Percentiles rank a stretch among this genome's conserved stretches.
These are phyloP conservation scores for Naganishia friedmannii DNA, from an alignment of 768 basidiomycete genomes.

Conservation along the genomic window DNA sequence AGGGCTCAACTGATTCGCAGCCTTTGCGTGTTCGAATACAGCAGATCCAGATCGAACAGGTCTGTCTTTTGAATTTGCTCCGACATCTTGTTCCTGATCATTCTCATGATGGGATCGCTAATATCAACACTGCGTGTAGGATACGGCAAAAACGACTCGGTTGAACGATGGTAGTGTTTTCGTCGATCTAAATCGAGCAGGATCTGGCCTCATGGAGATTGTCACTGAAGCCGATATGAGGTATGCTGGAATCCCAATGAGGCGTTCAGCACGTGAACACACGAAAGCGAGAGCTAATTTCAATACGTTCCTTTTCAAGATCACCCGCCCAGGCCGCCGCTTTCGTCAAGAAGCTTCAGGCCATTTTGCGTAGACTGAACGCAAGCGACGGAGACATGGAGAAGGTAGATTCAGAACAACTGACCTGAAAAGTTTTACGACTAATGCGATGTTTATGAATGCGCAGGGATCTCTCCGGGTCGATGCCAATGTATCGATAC, in stretches of 20 bases:
- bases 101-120: too few species aligned
- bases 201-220: constrained; percentile 87
- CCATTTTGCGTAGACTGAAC: constrained; percentile 73
- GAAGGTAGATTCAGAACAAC: constrained; percentile 58
- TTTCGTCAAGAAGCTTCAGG: constrained; percentile 79
- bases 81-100: background rate
- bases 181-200: constrained; percentile 88
- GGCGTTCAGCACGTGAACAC: background rate
- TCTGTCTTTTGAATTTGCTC: constrained; percentile 52
- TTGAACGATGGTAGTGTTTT: constrained; percentile 40
- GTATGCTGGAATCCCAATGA: constrained; percentile 45
- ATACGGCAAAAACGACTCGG: constrained; percentile 80
- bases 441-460: constrained; percentile 26
- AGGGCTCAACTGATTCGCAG: constrained; percentile 19
- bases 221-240: constrained; percentile 89
- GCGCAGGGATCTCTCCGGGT: constrained; percentile 84
- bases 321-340: constrained; percentile 85
- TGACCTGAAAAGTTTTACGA: constrained; percentile 27
- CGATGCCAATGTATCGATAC: constrained; percentile 92
- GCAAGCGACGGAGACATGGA: constrained; percentile 98
- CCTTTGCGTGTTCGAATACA: constrained; percentile 69
- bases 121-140: constrained; percentile 56
- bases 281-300: background rate
- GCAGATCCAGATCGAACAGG: constrained; percentile 95
- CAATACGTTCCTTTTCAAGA: constrained; percentile 40